Conservation (phyloP, 768 basidiomycete species). For the Pilatotrama ljubarskyi region DNA sequence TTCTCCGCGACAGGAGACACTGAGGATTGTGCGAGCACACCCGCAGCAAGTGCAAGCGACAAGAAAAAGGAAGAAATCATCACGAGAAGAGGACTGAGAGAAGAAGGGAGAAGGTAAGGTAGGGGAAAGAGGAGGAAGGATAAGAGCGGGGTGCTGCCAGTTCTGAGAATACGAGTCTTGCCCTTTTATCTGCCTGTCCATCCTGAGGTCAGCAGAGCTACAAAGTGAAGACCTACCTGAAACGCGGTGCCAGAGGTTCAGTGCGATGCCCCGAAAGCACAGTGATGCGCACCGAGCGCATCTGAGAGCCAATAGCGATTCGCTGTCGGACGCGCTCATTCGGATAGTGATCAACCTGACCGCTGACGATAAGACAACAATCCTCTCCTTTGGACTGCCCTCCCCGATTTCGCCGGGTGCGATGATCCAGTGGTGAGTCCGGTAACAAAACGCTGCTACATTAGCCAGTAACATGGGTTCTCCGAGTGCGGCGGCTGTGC, state of each 20-base stretch:
- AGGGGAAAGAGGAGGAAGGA: conserved; percentile 1
- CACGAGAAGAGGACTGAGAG: background rate
- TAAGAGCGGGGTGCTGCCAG: conserved; percentile 9
- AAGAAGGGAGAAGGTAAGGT: background rate
- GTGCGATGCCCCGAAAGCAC: background rate
- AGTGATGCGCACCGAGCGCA: conserved; percentile 1
- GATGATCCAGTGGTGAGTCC: background rate
- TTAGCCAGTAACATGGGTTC: background rate
- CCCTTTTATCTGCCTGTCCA: conserved; percentile 7
- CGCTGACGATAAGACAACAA: background rate
- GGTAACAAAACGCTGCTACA: background rate
- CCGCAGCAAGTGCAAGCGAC: conserved; percentile 18
- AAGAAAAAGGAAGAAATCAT: conserved; percentile 24
- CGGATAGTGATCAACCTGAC: background rate
- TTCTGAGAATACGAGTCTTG: background rate
- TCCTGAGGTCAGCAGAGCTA: background rate
- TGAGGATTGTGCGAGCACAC: conserved; percentile 17
- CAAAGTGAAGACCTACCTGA: background rate
- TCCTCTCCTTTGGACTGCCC: background rate
- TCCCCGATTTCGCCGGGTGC: conserved; percentile 12
- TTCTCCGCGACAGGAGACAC: conserved; percentile 2
- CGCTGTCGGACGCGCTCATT: conserved; percentile 1
- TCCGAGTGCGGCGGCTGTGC: conserved; percentile 9
- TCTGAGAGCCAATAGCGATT: background rate
- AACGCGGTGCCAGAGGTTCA: background rate